These are phyloP conservation scores for Alopecurus myosuroides DNA, from an alignment of 176 grass and related monocot species.

Conservation along the genomic window DNA sequence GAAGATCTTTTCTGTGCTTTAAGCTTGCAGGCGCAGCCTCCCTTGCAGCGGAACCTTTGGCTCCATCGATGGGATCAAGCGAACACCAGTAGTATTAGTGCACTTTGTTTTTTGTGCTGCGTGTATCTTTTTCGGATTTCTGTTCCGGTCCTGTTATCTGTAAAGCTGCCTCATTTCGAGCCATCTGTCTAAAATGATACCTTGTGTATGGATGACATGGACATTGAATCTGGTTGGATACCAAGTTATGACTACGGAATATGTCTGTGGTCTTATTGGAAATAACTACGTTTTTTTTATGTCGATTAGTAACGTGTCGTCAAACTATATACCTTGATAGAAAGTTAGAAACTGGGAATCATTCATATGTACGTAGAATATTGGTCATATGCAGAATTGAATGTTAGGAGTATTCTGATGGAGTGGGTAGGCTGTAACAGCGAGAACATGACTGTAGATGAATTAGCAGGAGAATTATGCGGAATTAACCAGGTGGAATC, in stretches of 20 bases:
- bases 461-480: neutral
- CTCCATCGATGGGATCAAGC: neutral
- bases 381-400: neutral
- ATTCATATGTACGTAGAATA: neutral
- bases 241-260: neutral
- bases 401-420: neutral
- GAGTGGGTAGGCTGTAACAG: neutral
- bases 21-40: neutral
- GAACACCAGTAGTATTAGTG: neutral
- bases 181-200: neutral
- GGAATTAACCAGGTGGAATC: constrained; percentile 4
- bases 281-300: neutral
- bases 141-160: neutral
- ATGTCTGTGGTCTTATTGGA: neutral
- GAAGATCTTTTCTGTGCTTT: neutral
- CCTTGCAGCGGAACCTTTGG: neutral
- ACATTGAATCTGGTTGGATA: neutral
- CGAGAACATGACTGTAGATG: neutral
- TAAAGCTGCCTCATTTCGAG: neutral
- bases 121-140: neutral
- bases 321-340: neutral
- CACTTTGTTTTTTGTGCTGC: neutral
- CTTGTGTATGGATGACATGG: neutral
- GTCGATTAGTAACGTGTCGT: neutral
- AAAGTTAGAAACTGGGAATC: neutral